Percentiles rank a stretch among this genome's conserved stretches.
phyloP scores from a whole-genome alignment of 148 eudicot genomes.

The Fagopyrum esculentum region DNA sequence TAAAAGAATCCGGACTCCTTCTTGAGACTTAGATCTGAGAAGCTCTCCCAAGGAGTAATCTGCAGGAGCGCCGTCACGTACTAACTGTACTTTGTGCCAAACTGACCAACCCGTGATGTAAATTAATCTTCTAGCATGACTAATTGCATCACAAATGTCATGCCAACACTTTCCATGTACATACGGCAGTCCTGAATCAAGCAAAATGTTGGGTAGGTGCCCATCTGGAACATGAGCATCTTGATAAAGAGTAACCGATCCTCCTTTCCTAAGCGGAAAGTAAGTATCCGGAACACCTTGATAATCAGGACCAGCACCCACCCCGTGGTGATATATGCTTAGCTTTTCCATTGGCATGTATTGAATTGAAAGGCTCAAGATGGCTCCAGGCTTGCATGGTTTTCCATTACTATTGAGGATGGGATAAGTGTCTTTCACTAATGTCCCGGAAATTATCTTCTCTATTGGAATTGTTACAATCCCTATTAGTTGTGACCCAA shows the following conservation, averaged over 20 bases:
- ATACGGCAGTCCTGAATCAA: slow-evolving; percentile 50
- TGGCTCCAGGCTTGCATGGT: slow-evolving; percentile 79
- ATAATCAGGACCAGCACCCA: slow-evolving; percentile 89
- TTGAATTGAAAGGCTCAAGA: slow-evolving; percentile 56
- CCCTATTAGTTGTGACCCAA: slow-evolving; percentile 89
- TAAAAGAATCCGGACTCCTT: slow-evolving; percentile 93
- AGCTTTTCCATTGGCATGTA: slow-evolving; percentile 61
- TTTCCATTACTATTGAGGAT: slow-evolving; percentile 54
- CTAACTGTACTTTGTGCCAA: slow-evolving; percentile 75
- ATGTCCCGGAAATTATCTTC: slow-evolving; percentile 42
- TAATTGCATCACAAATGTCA: slow-evolving; percentile 73
- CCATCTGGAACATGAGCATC: slow-evolving; percentile 95
- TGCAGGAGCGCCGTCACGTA: slow-evolving; percentile 46
- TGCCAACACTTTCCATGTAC: slow-evolving; percentile 87
- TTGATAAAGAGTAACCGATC: slow-evolving; percentile 82
- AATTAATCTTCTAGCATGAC: slow-evolving; percentile 57
- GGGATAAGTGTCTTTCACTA: slow-evolving; percentile 58
- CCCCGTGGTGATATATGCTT: slow-evolving; percentile 59
- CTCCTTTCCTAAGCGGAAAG: slow-evolving; percentile 89
- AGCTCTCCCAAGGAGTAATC: slow-evolving; percentile 68
- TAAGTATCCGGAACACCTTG: slow-evolving; percentile 70
- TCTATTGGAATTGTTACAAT: slow-evolving; percentile 71
- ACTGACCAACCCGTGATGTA: slow-evolving; percentile 97
- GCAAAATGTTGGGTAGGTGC: slow-evolving; percentile 45
- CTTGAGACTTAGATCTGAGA: slow-evolving; percentile 81